Conservation (phyloP, 257 asterid species). For the Solanum boliviense region DNA sequence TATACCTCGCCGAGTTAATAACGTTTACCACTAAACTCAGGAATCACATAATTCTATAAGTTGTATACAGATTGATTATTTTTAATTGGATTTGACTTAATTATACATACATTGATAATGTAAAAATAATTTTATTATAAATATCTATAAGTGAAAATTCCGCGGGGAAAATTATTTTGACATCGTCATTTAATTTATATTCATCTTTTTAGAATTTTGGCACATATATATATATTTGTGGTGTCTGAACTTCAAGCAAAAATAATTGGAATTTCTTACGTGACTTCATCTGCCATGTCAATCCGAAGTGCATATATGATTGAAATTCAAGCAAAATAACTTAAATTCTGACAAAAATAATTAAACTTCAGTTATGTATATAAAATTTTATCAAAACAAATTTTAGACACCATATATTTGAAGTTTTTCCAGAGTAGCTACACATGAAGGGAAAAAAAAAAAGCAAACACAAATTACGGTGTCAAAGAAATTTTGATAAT, state of each 20-base stretch:
- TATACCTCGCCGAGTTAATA: not conserved
- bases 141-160: not conserved
- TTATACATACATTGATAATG: no score
- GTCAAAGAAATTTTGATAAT: no score
- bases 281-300: no score
- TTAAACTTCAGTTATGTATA: not conserved
- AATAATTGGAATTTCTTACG: rapidly evolving
- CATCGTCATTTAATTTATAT: not conserved
- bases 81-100: no score
- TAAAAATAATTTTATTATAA: not conserved
- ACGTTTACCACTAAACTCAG: not conserved
- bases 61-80: not conserved
- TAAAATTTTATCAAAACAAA: no score
- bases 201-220: not conserved
- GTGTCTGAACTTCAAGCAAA: not conserved
- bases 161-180: not conserved
- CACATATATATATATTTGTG: not conserved
- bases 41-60: not conserved
- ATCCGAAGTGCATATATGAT: no score
- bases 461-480: no score
- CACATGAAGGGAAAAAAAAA: no score
- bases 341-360: not conserved
- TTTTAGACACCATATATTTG: no score
- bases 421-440: no score
- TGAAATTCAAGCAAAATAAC: not conserved